A percentile compares a stretch with the other conserved stretches of the same genome.
These are phyloP conservation scores for Claviceps citrina DNA, from an alignment of 2,329 filamentous ascomycete genomes.

Conservation along the genomic window DNA sequence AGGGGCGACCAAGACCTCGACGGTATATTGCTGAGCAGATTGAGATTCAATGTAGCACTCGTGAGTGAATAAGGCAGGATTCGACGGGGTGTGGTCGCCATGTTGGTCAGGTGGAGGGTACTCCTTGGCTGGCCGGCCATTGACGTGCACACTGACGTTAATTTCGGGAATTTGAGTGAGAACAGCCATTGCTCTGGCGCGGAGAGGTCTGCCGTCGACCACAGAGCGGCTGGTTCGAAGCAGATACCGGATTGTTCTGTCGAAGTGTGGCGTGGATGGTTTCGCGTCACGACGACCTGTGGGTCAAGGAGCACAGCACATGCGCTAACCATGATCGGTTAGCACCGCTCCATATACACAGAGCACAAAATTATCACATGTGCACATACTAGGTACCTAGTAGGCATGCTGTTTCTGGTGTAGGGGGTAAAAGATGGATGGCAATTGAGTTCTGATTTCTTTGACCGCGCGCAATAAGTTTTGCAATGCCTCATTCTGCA, in stretches of 20 bases:
- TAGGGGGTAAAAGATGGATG: no score
- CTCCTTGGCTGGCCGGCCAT: constrained; percentile 10
- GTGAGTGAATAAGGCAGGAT: neutral
- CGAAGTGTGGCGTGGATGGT: neutral
- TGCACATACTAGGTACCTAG: no score
- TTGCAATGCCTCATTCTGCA: no score
- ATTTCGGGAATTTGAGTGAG: constrained; percentile 8
- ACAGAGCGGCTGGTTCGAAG: neutral
- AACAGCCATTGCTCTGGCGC: constrained; percentile 10
- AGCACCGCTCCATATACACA: no score
- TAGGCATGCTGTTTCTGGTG: no score
- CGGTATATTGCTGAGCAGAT: constrained; percentile 8
- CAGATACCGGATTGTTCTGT: neutral
- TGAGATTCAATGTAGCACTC: constrained; percentile 13
- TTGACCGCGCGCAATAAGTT: no score
- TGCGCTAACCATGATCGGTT: no score
- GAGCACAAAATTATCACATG: no score
- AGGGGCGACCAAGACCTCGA: constrained; percentile 4
- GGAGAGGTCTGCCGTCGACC: neutral
- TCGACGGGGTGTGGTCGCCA: neutral
- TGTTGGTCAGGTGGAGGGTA: constrained; percentile 6
- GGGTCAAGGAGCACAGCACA: no score
- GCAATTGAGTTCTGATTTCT: no score
- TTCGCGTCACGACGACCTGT: neutral
- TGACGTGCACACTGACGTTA: constrained; percentile 9